Base-by-base conservation (phyloP, 2,329 filamentous ascomycete genomes). In the Tolypocladium pustulatum region DNA sequence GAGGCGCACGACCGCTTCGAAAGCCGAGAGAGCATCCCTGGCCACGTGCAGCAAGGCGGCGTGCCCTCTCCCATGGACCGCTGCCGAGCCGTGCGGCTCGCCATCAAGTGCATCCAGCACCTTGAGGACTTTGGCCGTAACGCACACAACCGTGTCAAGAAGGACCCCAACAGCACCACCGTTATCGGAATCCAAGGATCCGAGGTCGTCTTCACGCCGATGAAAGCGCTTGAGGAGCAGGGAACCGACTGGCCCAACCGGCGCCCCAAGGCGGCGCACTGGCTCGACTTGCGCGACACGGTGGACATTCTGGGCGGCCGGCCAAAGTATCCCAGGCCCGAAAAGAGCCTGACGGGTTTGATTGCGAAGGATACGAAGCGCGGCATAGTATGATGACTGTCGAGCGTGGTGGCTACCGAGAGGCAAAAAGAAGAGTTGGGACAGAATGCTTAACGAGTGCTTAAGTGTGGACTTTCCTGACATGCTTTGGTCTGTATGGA, bases 21-120 rank as follows among this genome's bases (percentile, higher is more conserved):
- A 73, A 89, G 90, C 53, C 87, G 93, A 61, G 89, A 94, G 70
- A 92, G 90, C 65, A 93, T 96, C 56, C 92, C 92, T 0, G 92
- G 92, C 17, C 92, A 97, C 75, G 92, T 96, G 64, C 92, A 97
- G 74, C 93, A 97, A 76, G 92, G 92, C 65, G 91, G 91, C 59
- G 90, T 90, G 51, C 94, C 94, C 0, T 95, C 90, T 3, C 86
- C 94, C 8, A 97, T 99, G 92, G 94, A 99, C 75, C 88, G 94
- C 58, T 92, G 93, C 67, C 86, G 94, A 54, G 93, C 94, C 2
- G 89, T 96, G 30, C 84, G 94, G 56, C 86, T 99, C 68, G 91
- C 92, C 12, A 94, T 97, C 74, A 93, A 92, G 76, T 96, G 91
- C 71, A 89, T 97, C 70, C 86, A 96, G 77, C 91, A 96, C 70